Evolutionary conservation across 768 basidiomycete genomes (phyloP).

Genomic region (Mycena sanguinolenta): DNA sequence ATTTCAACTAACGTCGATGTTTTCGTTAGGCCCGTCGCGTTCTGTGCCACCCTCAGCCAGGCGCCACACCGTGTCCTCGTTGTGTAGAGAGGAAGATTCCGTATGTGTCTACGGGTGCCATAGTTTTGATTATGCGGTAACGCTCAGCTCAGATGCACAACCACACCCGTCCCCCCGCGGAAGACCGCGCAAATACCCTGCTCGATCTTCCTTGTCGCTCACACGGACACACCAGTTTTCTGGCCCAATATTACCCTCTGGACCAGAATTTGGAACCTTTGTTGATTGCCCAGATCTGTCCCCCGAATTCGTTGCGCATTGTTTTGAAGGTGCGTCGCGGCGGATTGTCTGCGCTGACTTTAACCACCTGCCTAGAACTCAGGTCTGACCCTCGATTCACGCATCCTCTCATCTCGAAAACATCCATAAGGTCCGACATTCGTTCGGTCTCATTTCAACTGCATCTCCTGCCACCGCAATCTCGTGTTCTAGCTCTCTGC

Average conservation of each 20-base stretch:
- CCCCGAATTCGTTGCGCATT: slow-evolving; percentile 18
- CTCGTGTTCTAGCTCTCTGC: slow-evolving; percentile 29
- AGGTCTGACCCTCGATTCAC: neutral
- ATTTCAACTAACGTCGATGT: neutral
- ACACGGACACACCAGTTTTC: neutral
- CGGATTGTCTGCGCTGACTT: neutral
- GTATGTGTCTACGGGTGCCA: neutral
- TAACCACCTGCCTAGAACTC: neutral
- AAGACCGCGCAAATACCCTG: neutral
- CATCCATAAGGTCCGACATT: neutral
- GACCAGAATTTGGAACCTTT: neutral
- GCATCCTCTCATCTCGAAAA: slow-evolving; percentile 5
- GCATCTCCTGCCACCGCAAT: slow-evolving; percentile 18
- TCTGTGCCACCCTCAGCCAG: slow-evolving; percentile 17
- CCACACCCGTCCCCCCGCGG: neutral
- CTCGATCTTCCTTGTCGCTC: neutral
- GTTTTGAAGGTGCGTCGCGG: slow-evolving; percentile 21
- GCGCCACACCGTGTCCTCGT: neutral
- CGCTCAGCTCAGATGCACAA: neutral
- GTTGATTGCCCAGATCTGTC: slow-evolving; percentile 18
- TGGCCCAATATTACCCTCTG: neutral
- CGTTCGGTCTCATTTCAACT: slow-evolving; percentile 5
- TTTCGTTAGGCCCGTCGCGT: slow-evolving; percentile 6
- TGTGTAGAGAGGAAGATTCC: slow-evolving; percentile 2
- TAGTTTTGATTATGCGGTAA: neutral